Evolutionary conservation across 352 stramenopile species (phyloP), one percentile per base, ranked within the genome.

Genomic region (Phytophthora pini): DNA sequence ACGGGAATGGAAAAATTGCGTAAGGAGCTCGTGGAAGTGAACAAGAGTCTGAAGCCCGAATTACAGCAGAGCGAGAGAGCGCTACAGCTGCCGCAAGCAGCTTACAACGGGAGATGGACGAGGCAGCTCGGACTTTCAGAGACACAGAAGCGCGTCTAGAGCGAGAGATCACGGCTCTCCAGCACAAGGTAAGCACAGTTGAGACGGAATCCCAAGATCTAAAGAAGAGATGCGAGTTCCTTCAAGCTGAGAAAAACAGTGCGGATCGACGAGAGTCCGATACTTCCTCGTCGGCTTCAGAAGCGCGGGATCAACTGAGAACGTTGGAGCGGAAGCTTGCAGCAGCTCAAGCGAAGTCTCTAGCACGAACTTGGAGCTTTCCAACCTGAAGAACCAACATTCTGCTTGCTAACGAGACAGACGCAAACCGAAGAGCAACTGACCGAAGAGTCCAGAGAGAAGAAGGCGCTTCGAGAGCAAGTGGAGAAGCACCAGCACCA

Each of bases 381-480:
- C 27, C 32, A 61, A 73, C 8, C 48, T 81, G 12, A 71, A 84
- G 27, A 63, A 79, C 2, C 61, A 81, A 27, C 15, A 80, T 4
- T 4, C 38, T 13, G 48, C 71, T 26, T 82, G 27, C 41, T 24
- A 13, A 70, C 57, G 53, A 76, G 63, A 7, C 80, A 79, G 27
- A 27, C 31, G 6, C 71, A 83, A 36, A 59, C 79, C 22, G 82
- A 84, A 34, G 68, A 83, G 27, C 70, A 83, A 22, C 45, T 87
- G 9, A 13, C 62, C 24, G 79, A 79, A 40, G 78, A 84, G 39
- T 75, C 65, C 15, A 77, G 79, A 10, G 74, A 82, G 27, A 79
- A 83, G 53, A 79, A 80, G 26, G 43, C 44, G 9, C 41, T 85
- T 17, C 61, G 59, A 4, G 69, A 78, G 45, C 65, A 82, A 34